phyloP scores from a whole-genome alignment of 495 filamentous ascomycete genomes.

The Penicillium robsamsonii region DNA sequence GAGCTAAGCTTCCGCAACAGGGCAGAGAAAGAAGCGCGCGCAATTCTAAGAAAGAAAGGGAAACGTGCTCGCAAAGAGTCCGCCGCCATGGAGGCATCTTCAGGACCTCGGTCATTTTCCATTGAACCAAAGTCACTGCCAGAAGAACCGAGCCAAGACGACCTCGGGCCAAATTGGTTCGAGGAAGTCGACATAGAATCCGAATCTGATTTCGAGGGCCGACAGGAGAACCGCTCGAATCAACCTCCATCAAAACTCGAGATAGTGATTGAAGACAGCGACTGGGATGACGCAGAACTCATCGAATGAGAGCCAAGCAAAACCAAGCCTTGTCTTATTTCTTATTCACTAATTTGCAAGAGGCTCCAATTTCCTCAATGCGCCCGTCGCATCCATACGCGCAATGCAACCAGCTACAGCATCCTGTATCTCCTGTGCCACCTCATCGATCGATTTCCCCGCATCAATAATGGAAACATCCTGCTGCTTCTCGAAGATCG shows the following conservation, averaged over 20 bases:
- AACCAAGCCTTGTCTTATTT: not conserved
- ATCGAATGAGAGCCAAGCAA: slow-evolving; percentile 37
- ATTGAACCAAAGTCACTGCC: slow-evolving; percentile 1
- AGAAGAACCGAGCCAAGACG: slow-evolving; percentile 26
- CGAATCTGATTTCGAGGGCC: slow-evolving; percentile 27
- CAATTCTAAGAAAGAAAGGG: slow-evolving; percentile 58
- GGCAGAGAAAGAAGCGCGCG: slow-evolving; percentile 62
- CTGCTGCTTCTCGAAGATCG: slow-evolving; percentile 40
- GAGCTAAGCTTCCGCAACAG: slow-evolving; percentile 72
- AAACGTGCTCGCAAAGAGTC: slow-evolving; percentile 23
- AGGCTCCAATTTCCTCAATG: slow-evolving; percentile 43
- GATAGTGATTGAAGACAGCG: slow-evolving; percentile 62
- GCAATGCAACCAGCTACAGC: slow-evolving; percentile 51
- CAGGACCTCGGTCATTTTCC: not conserved
- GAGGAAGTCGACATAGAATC: slow-evolving; percentile 36
- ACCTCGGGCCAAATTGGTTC: slow-evolving; percentile 41
- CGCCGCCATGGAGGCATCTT: not conserved
- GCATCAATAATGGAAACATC: slow-evolving; percentile 52
- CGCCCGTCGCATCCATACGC: slow-evolving; percentile 34
- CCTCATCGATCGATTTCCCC: slow-evolving; percentile 50
- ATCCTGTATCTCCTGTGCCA: slow-evolving; percentile 57
- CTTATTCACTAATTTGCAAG: slow-evolving; percentile 27
- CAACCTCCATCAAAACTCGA: slow-evolving; percentile 27
- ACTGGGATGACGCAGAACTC: slow-evolving; percentile 52
- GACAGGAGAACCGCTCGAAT: slow-evolving; percentile 14